A percentile compares a stretch with the other conserved stretches of the same genome.
Conservation (phyloP, 2,329 filamentous ascomycete species). For the Clonostachys chloroleuca region DNA sequence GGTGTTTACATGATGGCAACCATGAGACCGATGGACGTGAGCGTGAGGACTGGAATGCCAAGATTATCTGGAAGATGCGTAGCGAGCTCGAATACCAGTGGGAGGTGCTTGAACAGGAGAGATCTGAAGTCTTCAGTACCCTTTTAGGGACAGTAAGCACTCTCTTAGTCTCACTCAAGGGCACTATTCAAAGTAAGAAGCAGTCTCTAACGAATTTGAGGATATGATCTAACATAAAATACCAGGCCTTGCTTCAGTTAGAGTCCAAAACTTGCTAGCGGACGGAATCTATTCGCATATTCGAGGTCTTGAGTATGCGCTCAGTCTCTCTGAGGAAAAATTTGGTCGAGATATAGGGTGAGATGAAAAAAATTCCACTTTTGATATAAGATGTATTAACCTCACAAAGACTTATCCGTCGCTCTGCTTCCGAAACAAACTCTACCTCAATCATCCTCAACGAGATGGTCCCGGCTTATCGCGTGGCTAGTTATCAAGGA, state of each 20-base stretch:
- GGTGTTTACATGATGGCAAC: slow-evolving; percentile 18
- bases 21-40: slow-evolving; percentile 10
- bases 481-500: background rate
- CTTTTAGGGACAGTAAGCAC: background rate
- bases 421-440: slow-evolving; percentile 1
- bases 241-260: background rate
- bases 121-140: slow-evolving; percentile 1
- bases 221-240: no score
- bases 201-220: no score
- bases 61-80: slow-evolving; percentile 24
- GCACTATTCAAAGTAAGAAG: no score
- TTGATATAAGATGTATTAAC: background rate
- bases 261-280: background rate
- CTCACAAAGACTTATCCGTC: background rate
- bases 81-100: slow-evolving; percentile 17
- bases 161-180: background rate
- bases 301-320: background rate
- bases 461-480: slow-evolving; percentile 3
- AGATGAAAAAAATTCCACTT: background rate
- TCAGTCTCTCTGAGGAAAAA: background rate
- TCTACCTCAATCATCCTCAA: slow-evolving; percentile 3
- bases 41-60: slow-evolving; percentile 19
- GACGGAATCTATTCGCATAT: background rate
- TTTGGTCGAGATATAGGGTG: background rate
- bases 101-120: slow-evolving; percentile 20